These are phyloP conservation scores for Suhomyces atakaporum DNA, from an alignment of 1,139 yeast species.

Conservation along the genomic window DNA sequence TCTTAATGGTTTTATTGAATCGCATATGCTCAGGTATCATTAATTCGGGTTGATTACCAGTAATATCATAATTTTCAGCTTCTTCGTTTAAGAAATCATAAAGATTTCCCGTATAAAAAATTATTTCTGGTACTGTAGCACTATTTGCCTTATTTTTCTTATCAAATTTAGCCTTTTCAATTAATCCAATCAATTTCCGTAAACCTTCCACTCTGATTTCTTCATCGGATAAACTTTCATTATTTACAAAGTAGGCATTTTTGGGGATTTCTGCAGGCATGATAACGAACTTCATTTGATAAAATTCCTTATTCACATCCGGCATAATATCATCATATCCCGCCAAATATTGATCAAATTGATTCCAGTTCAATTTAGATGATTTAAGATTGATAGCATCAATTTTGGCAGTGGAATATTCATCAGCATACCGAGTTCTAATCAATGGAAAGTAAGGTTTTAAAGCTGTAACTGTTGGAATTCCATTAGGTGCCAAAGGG, in stretches of 20 bases:
- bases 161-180: constrained; percentile 62
- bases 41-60: constrained; percentile 38
- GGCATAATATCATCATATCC: constrained; percentile 79
- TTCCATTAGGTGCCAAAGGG: background rate
- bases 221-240: constrained; percentile 72
- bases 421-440: constrained; percentile 75
- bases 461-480: constrained; percentile 14
- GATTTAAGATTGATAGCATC: constrained; percentile 57
- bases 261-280: constrained; percentile 73
- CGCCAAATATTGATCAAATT: constrained; percentile 83
- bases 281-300: constrained; percentile 78
- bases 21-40: constrained; percentile 37
- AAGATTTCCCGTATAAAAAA: constrained; percentile 85
- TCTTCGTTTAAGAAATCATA: constrained; percentile 64
- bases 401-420: constrained; percentile 59
- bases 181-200: constrained; percentile 63
- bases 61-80: constrained; percentile 33
- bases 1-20: constrained; percentile 38
- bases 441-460: constrained; percentile 55
- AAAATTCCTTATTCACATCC: constrained; percentile 57
- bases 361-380: constrained; percentile 80
- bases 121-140: constrained; percentile 64
- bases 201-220: constrained; percentile 88
- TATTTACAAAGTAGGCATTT: constrained; percentile 50
- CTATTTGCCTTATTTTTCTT: constrained; percentile 37